phyloP scores from a whole-genome alignment of 2,329 filamentous ascomycete species.

The Monilinia aucupariae region DNA sequence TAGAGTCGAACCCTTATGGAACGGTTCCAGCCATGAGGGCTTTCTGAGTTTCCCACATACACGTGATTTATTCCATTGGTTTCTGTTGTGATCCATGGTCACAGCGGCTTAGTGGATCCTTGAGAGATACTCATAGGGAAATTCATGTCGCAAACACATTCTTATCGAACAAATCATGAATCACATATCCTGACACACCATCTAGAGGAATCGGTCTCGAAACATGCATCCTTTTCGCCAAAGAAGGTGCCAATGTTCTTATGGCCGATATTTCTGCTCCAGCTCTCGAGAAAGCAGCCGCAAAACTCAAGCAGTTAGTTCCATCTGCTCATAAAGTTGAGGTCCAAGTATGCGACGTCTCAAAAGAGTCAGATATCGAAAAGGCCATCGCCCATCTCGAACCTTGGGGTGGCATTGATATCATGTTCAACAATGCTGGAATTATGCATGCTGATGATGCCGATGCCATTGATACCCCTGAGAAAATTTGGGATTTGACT shows the following conservation, averaged over 20 bases:
- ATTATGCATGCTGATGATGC: conserved; percentile 68
- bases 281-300: conserved; percentile 56
- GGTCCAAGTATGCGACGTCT: conserved; percentile 55
- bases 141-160: neutral
- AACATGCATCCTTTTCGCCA: conserved; percentile 65
- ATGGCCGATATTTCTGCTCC: conserved; percentile 64
- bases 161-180: neutral
- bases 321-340: conserved; percentile 48
- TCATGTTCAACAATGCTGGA: conserved; percentile 77
- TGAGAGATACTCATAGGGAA: neutral
- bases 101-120: neutral
- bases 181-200: neutral
- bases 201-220: conserved; percentile 67
- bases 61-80: neutral
- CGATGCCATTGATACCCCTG: conserved; percentile 61
- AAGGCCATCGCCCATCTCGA: conserved; percentile 58
- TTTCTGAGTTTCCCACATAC: neutral
- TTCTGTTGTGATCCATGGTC: neutral
- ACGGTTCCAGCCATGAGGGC: no score
- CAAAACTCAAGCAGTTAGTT: conserved; percentile 55
- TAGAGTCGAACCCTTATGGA: neutral
- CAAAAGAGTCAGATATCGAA: conserved; percentile 60
- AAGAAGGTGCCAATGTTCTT: conserved; percentile 65
- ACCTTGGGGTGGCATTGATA: conserved; percentile 64
- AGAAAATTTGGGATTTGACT: conserved; percentile 72